These are phyloP conservation scores for Schizosaccharomyces versatilis DNA, from an alignment of 1,139 yeast species.

Conservation along the genomic window DNA sequence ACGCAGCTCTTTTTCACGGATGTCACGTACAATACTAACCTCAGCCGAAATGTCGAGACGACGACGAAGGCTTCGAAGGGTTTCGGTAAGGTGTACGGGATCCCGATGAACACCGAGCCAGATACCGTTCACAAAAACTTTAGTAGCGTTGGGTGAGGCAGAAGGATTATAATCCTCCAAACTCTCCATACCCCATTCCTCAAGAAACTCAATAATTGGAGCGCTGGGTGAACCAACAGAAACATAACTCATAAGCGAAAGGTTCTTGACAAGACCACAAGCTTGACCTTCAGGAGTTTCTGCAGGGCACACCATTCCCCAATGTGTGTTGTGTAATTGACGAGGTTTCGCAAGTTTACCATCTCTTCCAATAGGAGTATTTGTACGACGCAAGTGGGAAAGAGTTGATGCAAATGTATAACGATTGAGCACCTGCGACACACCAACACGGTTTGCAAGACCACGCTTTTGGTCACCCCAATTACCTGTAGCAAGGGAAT, in stretches of 20 bases:
- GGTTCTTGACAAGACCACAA: slow-evolving; percentile 92
- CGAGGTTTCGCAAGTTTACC: slow-evolving; percentile 97
- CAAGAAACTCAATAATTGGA: slow-evolving; percentile 76
- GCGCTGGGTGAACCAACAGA: slow-evolving; percentile 96
- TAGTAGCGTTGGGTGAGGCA: slow-evolving; percentile 72
- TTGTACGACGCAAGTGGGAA: slow-evolving; percentile 94
- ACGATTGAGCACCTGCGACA: slow-evolving; percentile 91
- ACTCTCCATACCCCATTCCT: slow-evolving; percentile 99
- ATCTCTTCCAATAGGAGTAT: slow-evolving; percentile 96
- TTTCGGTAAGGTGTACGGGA: slow-evolving; percentile 72
- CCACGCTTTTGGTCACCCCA: slow-evolving; percentile 99
- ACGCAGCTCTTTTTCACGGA: slow-evolving; percentile 85
- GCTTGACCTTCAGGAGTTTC: slow-evolving; percentile 99
- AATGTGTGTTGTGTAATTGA: slow-evolving; percentile 94
- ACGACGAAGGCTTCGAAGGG: slow-evolving; percentile 80
- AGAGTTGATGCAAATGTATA: slow-evolving; percentile 92
- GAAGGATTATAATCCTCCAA: slow-evolving; percentile 89
- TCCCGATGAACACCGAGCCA: slow-evolving; percentile 98
- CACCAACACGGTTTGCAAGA: slow-evolving; percentile 97
- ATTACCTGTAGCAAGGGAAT: slow-evolving; percentile 95
- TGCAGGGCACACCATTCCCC: slow-evolving; percentile 99
- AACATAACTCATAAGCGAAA: slow-evolving; percentile 88
- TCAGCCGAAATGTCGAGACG: slow-evolving; percentile 90
- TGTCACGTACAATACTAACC: slow-evolving; percentile 88
- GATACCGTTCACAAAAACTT: slow-evolving; percentile 93